A percentile compares a stretch with the other conserved stretches of the same genome.
Evolutionary conservation across 2,329 filamentous ascomycete genomes (phyloP).

Genomic region (Meredithiella fracta): DNA sequence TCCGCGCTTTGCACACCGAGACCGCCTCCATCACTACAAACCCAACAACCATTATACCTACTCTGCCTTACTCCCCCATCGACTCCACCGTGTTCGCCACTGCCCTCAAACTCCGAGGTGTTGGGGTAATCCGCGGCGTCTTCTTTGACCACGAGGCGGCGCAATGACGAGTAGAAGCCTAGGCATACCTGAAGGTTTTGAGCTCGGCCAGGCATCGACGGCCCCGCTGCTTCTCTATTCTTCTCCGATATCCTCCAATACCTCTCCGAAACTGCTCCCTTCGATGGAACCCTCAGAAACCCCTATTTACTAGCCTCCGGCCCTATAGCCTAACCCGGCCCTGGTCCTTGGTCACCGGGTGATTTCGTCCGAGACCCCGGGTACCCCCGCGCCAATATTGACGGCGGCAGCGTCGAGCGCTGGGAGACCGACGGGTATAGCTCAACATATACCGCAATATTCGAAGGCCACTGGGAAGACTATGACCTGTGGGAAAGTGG

Average conservation of each 20-base stretch:
- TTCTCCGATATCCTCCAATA: background rate
- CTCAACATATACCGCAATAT: slow-evolving; percentile 38
- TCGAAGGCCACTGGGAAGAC: slow-evolving; percentile 45
- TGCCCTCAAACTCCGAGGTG: slow-evolving; percentile 34
- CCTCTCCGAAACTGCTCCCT: background rate
- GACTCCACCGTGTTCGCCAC: background rate
- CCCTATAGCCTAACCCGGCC: slow-evolving; percentile 16
- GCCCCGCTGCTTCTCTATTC: background rate
- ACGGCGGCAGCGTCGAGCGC: slow-evolving; percentile 54
- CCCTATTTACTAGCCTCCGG: background rate
- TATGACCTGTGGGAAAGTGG: slow-evolving; percentile 73
- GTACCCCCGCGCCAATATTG: background rate
- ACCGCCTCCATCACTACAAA: background rate
- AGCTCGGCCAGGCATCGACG: background rate
- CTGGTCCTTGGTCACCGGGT: slow-evolving; percentile 43
- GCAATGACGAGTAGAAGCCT: slow-evolving; percentile 20
- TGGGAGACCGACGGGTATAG: slow-evolving; percentile 53
- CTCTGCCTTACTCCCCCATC: background rate
- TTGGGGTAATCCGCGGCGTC: slow-evolving; percentile 49
- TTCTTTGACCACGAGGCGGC: slow-evolving; percentile 39
- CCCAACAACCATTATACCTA: background rate
- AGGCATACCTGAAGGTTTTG: background rate
- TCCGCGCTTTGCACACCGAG: background rate
- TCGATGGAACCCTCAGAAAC: background rate
- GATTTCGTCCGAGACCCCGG: slow-evolving; percentile 33